Percentiles rank a stretch among this genome's conserved stretches.
Conservation (phyloP, 1,139 yeast genomes). For the Yamadazyma atlantica region DNA sequence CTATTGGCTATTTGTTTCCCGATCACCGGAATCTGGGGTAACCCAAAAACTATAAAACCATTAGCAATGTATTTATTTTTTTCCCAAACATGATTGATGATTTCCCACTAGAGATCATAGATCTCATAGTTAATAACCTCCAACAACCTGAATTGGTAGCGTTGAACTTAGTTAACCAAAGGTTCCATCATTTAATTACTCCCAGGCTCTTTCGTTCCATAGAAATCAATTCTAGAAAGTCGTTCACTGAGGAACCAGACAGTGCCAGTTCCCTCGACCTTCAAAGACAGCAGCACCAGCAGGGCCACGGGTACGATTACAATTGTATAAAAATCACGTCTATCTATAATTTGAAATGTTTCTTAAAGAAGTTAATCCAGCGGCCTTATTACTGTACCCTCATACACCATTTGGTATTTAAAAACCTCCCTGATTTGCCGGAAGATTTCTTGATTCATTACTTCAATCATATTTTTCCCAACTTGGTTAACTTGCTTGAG, state of each 20-base stretch:
- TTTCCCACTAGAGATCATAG: slow-evolving; percentile 25
- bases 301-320: too few relatives aligned
- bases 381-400: slow-evolving; percentile 15
- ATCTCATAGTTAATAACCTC: slow-evolving; percentile 15
- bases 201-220: slow-evolving; percentile 23
- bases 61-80: neutral
- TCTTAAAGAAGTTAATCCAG: slow-evolving; percentile 19
- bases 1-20: slow-evolving; percentile 9
- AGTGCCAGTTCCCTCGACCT: too few relatives aligned
- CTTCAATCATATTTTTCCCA: slow-evolving; percentile 19
- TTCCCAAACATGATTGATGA: slow-evolving; percentile 10
- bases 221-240: slow-evolving; percentile 20
- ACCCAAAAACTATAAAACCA: slow-evolving; percentile 3
- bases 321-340: slow-evolving; percentile 15
- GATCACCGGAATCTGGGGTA: slow-evolving; percentile 16
- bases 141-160: slow-evolving; percentile 20
- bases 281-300: too few relatives aligned
- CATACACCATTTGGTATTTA: slow-evolving; percentile 18
- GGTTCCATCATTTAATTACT: slow-evolving; percentile 13
- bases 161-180: slow-evolving; percentile 18
- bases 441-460: slow-evolving; percentile 21
- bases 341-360: slow-evolving; percentile 20
- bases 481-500: slow-evolving; percentile 18
- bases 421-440: slow-evolving; percentile 28
- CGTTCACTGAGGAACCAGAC: neutral